Evolutionary conservation across 2,329 filamentous ascomycete species (phyloP).

Genomic region (Cordyceps cateniannulata): DNA sequence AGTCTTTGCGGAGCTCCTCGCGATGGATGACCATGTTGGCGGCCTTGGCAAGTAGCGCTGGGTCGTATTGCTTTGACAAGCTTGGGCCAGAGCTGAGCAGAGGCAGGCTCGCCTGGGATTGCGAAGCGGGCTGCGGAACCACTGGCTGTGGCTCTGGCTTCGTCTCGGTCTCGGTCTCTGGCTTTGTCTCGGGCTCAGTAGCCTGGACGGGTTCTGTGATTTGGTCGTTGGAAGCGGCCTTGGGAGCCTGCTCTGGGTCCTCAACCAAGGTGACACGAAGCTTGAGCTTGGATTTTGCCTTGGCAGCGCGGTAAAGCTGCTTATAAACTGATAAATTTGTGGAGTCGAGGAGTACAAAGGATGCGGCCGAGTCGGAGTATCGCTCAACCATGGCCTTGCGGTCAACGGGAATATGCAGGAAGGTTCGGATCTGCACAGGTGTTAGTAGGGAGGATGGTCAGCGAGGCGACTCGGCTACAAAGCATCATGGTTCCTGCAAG

Average conservation of each 20-base stretch:
- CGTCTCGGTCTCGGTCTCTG: background rate
- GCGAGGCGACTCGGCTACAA: background rate
- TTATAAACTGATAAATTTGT: slow-evolving; percentile 83
- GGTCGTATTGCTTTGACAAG: slow-evolving; percentile 23
- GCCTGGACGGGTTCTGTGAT: slow-evolving; percentile 29
- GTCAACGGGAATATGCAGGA: slow-evolving; percentile 28
- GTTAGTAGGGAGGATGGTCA: background rate
- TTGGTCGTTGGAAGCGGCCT: slow-evolving; percentile 46
- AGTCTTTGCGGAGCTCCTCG: slow-evolving; percentile 20
- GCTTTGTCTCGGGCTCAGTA: background rate
- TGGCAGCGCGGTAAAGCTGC: slow-evolving; percentile 91
- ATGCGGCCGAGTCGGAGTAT: slow-evolving; percentile 85
- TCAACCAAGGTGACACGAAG: slow-evolving; percentile 59
- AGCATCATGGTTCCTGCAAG: no score
- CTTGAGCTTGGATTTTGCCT: slow-evolving; percentile 96
- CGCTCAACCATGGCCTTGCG: slow-evolving; percentile 65
- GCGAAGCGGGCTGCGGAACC: slow-evolving; percentile 18
- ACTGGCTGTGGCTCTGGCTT: background rate
- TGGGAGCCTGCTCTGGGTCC: slow-evolving; percentile 26
- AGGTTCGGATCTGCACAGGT: slow-evolving; percentile 27
- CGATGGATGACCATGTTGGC: slow-evolving; percentile 20
- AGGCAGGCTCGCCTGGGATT: slow-evolving; percentile 19
- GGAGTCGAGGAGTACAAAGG: slow-evolving; percentile 73
- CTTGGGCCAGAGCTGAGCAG: slow-evolving; percentile 18
- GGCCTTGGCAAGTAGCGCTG: slow-evolving; percentile 21